Evolutionary conservation across 306 rosid genomes (phyloP), one percentile per base, ranked within the genome.

Genomic region (Casuarina equisetifolia): DNA sequence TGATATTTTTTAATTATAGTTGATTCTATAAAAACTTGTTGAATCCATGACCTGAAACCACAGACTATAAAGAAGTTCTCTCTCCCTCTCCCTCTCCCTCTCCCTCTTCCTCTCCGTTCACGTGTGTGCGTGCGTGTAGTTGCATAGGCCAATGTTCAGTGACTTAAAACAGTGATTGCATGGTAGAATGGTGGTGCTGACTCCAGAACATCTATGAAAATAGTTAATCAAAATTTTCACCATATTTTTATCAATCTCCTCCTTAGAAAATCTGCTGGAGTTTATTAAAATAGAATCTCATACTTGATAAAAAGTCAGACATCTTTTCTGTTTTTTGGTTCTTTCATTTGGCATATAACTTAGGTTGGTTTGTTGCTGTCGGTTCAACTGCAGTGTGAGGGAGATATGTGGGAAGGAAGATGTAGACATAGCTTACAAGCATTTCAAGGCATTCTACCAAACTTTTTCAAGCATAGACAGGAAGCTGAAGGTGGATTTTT

Each of bases 401-500:
- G 99, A 91, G 80, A 85, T 95, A 74, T 95, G 97, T 70, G 99
- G 97, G 81, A 95, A 87, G 87, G 92, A 95, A 84, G 99, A 95
- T 74, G 44, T 92, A 58, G 92, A 95, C 80, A 86, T 89, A 78
- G 99, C 97, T 45, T 88, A 92, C 90, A 89, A 88, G 85, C 89
- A 92, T 89, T 95, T 95, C 84, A 92, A 92, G 84, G 96, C 96
- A 50, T 95, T 92, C 83, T 95, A 89, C 84, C 81, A 81, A 83
- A 79, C 89, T 53, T 92, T 95, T 82, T 92, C 97, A 12, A 85
- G 81, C 84, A 82, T 92, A 80, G 99, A 95, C 90, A 80, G 74
- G 82, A 85, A 83, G 89, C 86, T 95, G 51, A 82, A 77, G 25
- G 77, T 92, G 71, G 99, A 95, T 90, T 80, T 12, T 79, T 92